Conservation (phyloP, 805 yeast species). For the Hanseniaspora valbyensis region DNA sequence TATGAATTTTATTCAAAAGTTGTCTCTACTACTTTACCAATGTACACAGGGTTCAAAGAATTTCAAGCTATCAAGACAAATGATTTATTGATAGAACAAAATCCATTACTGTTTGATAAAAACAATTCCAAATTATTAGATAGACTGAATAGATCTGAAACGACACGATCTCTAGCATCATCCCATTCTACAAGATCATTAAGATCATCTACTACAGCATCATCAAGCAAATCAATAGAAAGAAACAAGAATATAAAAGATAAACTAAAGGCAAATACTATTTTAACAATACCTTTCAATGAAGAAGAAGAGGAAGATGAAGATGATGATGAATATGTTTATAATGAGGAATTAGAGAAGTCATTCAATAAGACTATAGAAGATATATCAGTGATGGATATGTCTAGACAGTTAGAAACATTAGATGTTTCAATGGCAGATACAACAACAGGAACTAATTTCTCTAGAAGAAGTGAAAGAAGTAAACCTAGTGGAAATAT, state of each 20-base stretch:
- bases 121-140: too few relatives aligned
- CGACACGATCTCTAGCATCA: neutral
- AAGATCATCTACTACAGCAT: slow-evolving; percentile 9
- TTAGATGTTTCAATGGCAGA: slow-evolving; percentile 21
- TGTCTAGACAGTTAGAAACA: slow-evolving; percentile 30
- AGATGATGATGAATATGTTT: slow-evolving; percentile 30
- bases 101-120: too few relatives aligned
- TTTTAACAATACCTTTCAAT: slow-evolving; percentile 24
- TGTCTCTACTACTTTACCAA: neutral
- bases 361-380: slow-evolving; percentile 32
- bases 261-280: slow-evolving; percentile 8
- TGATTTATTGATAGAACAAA: neutral
- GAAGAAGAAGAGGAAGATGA: slow-evolving; percentile 23
- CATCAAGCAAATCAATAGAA: neutral
- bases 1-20: slow-evolving; percentile 21
- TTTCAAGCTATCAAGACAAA: neutral
- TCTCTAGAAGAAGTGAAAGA: neutral
- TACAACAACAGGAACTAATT: neutral
- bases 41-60: neutral
- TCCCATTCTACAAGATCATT: slow-evolving; percentile 14
- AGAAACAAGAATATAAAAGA: neutral
- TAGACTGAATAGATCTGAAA: too few relatives aligned
- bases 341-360: slow-evolving; percentile 30
- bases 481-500: slow-evolving; percentile 3
- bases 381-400: slow-evolving; percentile 32